Base-by-base conservation (phyloP, 2,329 filamentous ascomycete genomes). In the Sporothrix pallida region DNA sequence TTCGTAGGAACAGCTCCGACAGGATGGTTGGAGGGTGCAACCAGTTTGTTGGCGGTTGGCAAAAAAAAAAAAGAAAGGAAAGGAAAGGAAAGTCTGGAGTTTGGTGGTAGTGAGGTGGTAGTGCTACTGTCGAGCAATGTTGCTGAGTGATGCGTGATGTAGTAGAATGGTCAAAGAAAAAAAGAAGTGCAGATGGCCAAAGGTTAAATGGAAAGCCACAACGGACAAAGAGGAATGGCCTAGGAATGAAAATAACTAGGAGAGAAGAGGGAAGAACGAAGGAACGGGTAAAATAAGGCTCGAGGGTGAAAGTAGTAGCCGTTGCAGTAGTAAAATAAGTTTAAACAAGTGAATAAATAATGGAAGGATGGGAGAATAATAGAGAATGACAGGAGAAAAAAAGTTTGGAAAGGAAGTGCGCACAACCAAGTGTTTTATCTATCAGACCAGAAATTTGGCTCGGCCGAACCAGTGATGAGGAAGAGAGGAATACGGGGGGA, bases 401-500 rank as follows among this genome's bases (percentile, higher is more conserved):
- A 9, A 15, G 48, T 17, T 42, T 52, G 8, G 23, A 17, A 37
- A 9, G 26, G 17, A 37, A 52, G 67, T 69, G 67, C 67, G 48
- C 62, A 46, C 67, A 42, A 23, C 17, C 17, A 42, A 20, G 48
- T 69, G 48, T 54, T 37, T 69, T 69, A 69, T 69, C 46, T 69
- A 23, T 69, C 26, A 56, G 67, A 42, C 48, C 26, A 26, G 23
- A 48, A 48, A 23, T 67, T n/a, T 44, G 20, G 42, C 62, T 26
- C 20, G 12, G 42, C 42, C 42, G 20, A 65, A 50, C 46, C 23
- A 52, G 46, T 23, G 46, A 31, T 7, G 23, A 20, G 23, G 46
- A 52, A 4, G 20, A 37, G n/a, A 31, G 63, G n/a, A 3, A 23
- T 44, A 50, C 9, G 44, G 13, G 44, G n/a, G n/a, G 44, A 17